phyloP scores from a whole-genome alignment of 2,329 filamentous ascomycete genomes.

The Pseudopithomyces chartarum region DNA sequence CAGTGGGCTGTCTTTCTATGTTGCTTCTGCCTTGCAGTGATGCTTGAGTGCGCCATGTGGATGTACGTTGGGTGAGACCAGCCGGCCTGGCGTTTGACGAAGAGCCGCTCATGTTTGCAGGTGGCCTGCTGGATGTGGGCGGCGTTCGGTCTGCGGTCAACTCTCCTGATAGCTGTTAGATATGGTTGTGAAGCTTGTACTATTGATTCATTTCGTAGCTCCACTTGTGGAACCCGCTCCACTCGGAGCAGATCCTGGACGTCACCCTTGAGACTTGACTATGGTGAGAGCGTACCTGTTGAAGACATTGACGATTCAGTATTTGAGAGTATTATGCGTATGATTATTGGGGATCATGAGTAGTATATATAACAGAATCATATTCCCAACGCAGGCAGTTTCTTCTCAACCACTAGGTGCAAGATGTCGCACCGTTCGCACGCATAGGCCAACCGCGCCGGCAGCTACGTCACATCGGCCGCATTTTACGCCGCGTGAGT shows the following conservation, averaged over 20 bases:
- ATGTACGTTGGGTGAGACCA: conserved; percentile 15
- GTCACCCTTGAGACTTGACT: background rate
- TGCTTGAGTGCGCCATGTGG: conserved; percentile 5
- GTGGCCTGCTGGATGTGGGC: conserved; percentile 7
- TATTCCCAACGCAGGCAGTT: background rate
- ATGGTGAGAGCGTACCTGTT: too few species aligned
- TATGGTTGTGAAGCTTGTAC: background rate
- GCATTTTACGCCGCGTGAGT: conserved; percentile 2
- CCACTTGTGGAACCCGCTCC: background rate
- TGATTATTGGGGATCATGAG: too few species aligned
- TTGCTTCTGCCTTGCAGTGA: background rate
- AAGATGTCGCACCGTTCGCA: background rate
- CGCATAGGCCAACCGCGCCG: background rate
- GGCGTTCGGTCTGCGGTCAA: background rate
- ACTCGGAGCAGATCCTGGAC: background rate
- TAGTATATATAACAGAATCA: too few species aligned
- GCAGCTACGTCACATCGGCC: background rate
- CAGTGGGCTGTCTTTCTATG: conserved; percentile 22
- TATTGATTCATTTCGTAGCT: background rate
- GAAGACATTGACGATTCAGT: background rate
- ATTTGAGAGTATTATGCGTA: background rate
- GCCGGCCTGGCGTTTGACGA: conserved; percentile 12
- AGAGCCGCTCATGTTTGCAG: conserved; percentile 1
- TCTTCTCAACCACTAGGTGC: background rate
- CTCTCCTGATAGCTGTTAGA: conserved; percentile 3